A percentile compares a stretch with the other conserved stretches of the same genome.
These are phyloP conservation scores for Talaromyces stipitatus DNA, from an alignment of 495 filamentous ascomycete species.

Conservation along the genomic window DNA sequence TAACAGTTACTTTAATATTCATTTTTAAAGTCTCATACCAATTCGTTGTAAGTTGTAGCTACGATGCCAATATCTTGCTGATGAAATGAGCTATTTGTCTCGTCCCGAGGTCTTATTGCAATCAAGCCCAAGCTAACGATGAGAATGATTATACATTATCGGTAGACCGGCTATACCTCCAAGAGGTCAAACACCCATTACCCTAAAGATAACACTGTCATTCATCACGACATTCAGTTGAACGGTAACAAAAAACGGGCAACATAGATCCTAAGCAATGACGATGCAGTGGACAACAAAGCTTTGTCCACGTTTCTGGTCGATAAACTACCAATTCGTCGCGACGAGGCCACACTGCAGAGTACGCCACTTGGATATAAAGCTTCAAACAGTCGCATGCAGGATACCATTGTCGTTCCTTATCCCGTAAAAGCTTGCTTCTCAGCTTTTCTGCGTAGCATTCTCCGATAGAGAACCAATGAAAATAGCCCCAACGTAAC, in stretches of 20 bases:
- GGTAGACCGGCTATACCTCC: neutral
- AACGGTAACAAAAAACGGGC: neutral
- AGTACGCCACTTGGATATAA: neutral
- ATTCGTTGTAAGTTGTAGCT: no score
- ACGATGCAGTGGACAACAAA: neutral
- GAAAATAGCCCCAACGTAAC: conserved; percentile 33
- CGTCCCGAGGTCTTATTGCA: no score
- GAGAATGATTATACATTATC: neutral
- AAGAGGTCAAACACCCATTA: neutral
- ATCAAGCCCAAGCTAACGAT: neutral
- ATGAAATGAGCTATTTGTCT: no score
- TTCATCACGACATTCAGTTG: neutral
- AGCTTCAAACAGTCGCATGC: neutral
- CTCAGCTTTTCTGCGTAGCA: conserved; percentile 26
- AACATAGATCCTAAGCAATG: neutral
- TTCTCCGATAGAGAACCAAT: conserved; percentile 37
- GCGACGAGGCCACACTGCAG: neutral
- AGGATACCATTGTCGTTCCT: neutral
- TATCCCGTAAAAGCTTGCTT: conserved; percentile 15
- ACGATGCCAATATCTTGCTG: no score
- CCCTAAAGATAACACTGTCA: neutral
- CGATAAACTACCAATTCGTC: neutral
- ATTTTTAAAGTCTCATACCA: no score
- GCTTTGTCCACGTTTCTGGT: neutral
- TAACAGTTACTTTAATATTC: no score